Evolutionary conservation across 176 grass and related monocot genomes (phyloP), one percentile per base, ranked within the genome.

Genomic region (Oryza australiensis): DNA sequence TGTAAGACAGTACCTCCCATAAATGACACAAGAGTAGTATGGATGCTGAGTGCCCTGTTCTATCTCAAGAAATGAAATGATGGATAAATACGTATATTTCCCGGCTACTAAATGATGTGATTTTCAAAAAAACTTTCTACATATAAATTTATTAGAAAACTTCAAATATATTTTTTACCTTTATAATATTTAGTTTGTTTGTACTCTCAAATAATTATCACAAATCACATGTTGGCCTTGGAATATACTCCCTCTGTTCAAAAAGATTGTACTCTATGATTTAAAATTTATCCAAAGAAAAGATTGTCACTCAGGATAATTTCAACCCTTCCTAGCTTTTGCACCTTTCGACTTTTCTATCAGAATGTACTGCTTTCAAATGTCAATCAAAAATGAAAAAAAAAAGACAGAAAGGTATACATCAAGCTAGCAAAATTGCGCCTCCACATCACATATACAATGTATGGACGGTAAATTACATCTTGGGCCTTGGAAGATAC

Each of bases 91-190:
- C 38, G 7, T 9, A 0, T 9, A 40, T 9, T 40, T 40, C 9
- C 10, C 38, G 0, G 48, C 5, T 2, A 0, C 0, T 10, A 40
- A 40, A 40, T 38, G 9, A 7, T 35, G 6, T 0, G 1, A 7
- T 35, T 35, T 35, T 35, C 6, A 0, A 5, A 35, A 35, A 35
- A 35, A 35, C 34, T 35, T 35, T 35, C 6, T 35, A 32, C 32
- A 35, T 35, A 35, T 35, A 5, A 7, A 35, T 40, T 40, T 32
- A 8, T 40, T 7, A 40, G 7, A 40, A 40, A 40, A 40, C 1
- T 40, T 40, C 10, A 10, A 40, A 40, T 2, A 40, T 40, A 40
- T 40, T 40, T 40, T 40, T 32, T 2, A 32, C n/a, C 35, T 10
- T 40, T 40, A 40, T 40, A 40, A 11, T 40, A 40, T 2, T 40